phyloP scores from a whole-genome alignment of 2,329 filamentous ascomycete genomes.

The Trichoderma sp. region DNA sequence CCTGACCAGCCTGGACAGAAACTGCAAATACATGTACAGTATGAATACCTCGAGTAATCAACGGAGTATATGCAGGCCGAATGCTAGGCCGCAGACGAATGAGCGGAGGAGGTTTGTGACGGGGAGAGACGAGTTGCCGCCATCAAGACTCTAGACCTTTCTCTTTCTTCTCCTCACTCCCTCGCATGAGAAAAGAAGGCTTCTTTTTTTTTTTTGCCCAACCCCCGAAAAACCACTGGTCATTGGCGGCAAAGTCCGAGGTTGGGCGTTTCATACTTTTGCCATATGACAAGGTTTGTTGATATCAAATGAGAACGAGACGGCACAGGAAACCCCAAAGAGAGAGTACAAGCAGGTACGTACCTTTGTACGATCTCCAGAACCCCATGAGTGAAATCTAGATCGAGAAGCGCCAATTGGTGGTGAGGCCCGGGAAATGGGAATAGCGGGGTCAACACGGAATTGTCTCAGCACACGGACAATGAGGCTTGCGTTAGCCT shows the following conservation, averaged over 20 bases:
- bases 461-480: background rate
- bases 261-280: background rate
- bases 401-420: conserved; percentile 3
- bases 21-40: background rate
- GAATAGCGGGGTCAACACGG: background rate
- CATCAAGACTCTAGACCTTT: background rate
- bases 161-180: background rate
- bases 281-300: background rate
- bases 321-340: background rate
- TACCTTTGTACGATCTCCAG: background rate
- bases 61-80: background rate
- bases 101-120: background rate
- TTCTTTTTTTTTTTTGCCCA: background rate
- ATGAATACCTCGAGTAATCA: background rate
- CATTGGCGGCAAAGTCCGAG: background rate
- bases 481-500: background rate
- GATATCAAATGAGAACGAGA: background rate
- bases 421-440: background rate
- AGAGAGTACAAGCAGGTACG: background rate
- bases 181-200: background rate
- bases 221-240: background rate
- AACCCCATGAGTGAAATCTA: background rate
- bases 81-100: background rate
- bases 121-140: background rate
- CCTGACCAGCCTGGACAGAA: background rate